Evolutionary conservation across 306 rosid genomes (phyloP), one percentile per base, ranked within the genome.

Genomic region (Prunus fruticosa): DNA sequence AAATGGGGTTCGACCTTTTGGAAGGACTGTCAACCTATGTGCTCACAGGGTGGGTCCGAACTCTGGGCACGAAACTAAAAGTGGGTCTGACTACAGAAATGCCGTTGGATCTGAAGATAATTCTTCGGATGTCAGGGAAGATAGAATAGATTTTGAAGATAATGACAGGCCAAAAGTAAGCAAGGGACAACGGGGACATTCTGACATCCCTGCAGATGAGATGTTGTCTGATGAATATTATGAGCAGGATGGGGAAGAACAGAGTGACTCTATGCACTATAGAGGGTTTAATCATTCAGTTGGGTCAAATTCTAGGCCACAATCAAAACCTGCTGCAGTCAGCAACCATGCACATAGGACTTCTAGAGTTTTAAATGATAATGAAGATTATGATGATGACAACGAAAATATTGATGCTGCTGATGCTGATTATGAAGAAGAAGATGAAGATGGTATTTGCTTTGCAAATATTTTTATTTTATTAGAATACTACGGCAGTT

Each of bases 141-240:
- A 84, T 73, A 87, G 88, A 80, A 79, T 89, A 76, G 93, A 92
- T 68, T 91, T 93, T 60, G 97, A 92, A 77, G 97, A 96, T 78
- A 93, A 91, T 64, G 89, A 80, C 64, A 88, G 84, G 70, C 87
- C 80, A 70, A 91, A 87, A 67, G 90, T 62, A 76, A 86, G 84
- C 70, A 88, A 89, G 87, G 93, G 87, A 84, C 96, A 82, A 49
- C 81, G 83, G 76, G 93, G 85, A 76, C 90, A 86, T 72, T 79
- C 91, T 60, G 96, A 91, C 80, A 95, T 96, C 77, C 96, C 98
- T 56, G 97, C 93, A 11, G 98, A 91, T 67, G 98, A 91, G 85
- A 89, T 93, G 97, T 76, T 96, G 80, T 96, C 99, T 68, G 99
- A 96, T 82, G 99, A 96, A 87, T 96, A 96, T 85, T 96, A 96